Conservation (phyloP, 345 rosid genomes). For the Brassica juncea region DNA sequence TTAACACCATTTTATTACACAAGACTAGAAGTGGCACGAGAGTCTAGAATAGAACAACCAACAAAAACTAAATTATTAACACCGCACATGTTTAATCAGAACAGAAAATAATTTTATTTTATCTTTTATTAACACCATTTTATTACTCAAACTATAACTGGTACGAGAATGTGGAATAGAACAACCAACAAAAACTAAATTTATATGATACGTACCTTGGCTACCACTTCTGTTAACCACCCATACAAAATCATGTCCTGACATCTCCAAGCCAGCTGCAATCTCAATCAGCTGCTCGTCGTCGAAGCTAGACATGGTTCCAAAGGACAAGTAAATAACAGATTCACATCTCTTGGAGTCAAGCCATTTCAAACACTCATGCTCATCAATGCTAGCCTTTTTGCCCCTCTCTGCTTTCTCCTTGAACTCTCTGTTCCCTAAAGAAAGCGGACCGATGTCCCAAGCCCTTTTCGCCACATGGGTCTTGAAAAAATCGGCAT, state of each 20-base stretch:
- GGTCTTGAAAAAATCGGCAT: conserved; percentile 46
- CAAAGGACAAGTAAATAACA: conserved; percentile 59
- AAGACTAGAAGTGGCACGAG: no score
- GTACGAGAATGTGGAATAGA: no score
- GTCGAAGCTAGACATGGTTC: conserved; percentile 41
- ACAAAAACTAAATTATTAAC: no score
- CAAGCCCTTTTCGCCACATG: conserved; percentile 53
- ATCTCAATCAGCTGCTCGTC: conserved; percentile 46
- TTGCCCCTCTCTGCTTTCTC: conserved; percentile 51
- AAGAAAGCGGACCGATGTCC: conserved; percentile 61
- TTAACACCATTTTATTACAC: no score
- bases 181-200: no score
- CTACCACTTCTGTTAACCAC: conserved; percentile 41
- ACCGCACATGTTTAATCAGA: no score
- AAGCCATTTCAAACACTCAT: conserved; percentile 54
- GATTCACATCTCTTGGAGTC: conserved; percentile 52
- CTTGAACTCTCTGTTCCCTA: conserved; percentile 38
- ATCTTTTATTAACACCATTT: no score
- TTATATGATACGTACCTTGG: conserved; percentile 28
- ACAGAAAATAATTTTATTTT: no score
- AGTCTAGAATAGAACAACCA: no score
- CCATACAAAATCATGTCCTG: conserved; percentile 59
- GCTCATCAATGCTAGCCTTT: conserved; percentile 37
- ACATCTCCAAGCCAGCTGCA: conserved; percentile 53
- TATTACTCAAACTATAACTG: no score